Conservation (phyloP, 129 eudicot genomes). For the Arctium lappa region DNA sequence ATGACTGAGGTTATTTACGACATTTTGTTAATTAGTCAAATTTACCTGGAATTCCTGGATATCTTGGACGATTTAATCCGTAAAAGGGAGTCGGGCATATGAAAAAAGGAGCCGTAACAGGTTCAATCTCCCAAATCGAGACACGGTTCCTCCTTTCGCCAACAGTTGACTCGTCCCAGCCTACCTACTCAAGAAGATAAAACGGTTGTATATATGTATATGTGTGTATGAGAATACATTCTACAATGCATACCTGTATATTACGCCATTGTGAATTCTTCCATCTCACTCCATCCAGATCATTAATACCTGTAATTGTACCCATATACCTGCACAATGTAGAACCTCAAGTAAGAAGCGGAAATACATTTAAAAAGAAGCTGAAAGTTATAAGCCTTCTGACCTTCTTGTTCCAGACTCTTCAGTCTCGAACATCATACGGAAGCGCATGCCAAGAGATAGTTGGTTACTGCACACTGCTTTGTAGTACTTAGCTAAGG, state of each 20-base stretch:
- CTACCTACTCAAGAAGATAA: conserved; percentile 42
- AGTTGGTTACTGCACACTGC: conserved; percentile 58
- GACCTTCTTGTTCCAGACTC: conserved; percentile 81
- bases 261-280: conserved; percentile 83
- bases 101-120: conserved; percentile 69
- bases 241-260: conserved; percentile 47
- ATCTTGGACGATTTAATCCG: conserved; percentile 76
- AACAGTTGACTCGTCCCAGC: conserved; percentile 77
- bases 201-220: not conserved
- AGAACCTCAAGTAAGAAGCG: not conserved
- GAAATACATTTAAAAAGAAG: not conserved
- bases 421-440: conserved; percentile 89
- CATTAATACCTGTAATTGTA: conserved; percentile 73
- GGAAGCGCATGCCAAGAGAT: conserved; percentile 79
- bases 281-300: conserved; percentile 75
- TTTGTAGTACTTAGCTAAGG: conserved; percentile 70
- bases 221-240: not conserved
- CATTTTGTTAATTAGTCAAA: not conserved
- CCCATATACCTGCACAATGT: conserved; percentile 71
- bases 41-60: conserved; percentile 80
- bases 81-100: conserved; percentile 89
- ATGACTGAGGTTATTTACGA: not conserved
- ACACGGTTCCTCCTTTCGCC: conserved; percentile 77
- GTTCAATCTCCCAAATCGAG: conserved; percentile 77
- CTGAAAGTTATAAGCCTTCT: not conserved